These are phyloP conservation scores for Parietaria judaica DNA, from an alignment of 306 rosid genomes.

Conservation along the genomic window DNA sequence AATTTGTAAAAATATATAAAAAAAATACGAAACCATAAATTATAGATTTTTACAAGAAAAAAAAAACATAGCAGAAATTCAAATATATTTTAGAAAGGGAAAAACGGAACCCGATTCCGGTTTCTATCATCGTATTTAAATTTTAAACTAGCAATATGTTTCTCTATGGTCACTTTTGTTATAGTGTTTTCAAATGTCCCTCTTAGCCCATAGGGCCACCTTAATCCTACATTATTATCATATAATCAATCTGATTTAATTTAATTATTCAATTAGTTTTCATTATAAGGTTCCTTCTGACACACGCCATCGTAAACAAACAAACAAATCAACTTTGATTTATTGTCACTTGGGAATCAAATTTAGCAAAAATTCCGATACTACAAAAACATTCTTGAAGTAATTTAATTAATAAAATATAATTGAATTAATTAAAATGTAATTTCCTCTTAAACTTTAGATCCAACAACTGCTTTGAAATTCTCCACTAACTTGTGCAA, in stretches of 20 bases:
- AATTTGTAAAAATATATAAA: no score
- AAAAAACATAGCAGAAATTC: no score
- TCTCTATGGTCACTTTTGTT: no score
- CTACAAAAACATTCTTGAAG: not conserved
- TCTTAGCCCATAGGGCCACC: no score
- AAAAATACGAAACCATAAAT: no score
- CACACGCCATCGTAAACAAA: conserved; percentile 1
- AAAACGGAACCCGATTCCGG: no score
- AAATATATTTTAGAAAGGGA: no score
- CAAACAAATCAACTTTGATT: not conserved
- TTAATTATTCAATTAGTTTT: not conserved
- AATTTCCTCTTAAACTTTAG: not conserved
- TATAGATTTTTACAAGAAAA: no score
- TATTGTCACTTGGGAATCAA: not conserved
- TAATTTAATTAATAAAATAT: not conserved
- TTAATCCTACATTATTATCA: no score
- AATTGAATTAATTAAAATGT: not conserved
- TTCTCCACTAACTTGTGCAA: not conserved
- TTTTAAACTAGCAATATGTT: no score
- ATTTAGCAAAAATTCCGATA: not conserved
- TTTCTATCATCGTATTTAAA: no score
- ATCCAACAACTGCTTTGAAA: not conserved
- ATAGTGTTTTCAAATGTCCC: no score
- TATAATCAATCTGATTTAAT: not conserved
- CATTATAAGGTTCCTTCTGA: not conserved